Base-by-base conservation (phyloP, 768 basidiomycete genomes). In the Trametes cinnabarina region DNA sequence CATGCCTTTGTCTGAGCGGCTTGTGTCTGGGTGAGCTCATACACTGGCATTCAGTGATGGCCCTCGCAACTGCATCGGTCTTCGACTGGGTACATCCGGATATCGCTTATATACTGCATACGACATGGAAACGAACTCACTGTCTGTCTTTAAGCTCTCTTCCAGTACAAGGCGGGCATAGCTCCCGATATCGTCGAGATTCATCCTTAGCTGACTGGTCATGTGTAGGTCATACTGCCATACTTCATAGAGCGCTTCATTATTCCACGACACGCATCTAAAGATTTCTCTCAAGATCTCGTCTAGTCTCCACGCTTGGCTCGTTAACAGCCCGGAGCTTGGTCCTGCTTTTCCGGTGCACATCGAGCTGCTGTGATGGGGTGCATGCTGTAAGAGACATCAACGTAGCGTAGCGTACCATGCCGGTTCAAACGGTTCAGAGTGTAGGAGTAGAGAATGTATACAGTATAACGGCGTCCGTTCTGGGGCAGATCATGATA, bases 41-140 rank as follows among this genome's bases (percentile, higher is more conserved):
- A 50, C 61, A 15, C 56, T 64, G 37, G 55, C 66, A 4, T 71
- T 71, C 58, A 57, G 55, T 20, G 68, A 69, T 44, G 69, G 69
- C 2, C 65, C 68, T 0, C 22, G 68, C 8, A 64, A 57, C 43
- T 69, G 69, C 49, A 52, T 69, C 39, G 69, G 69, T 3, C 46
- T 56, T 25, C 62, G 63, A 2, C 52, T 67, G 17, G 68, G 60
- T 61, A 12, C 10, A 44, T 28, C 19, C 8, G 8, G 17, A 8
- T 1, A 17, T 25, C 11, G 28, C 2, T 3, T 19, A 46, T 20
- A 12, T 7, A 11, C 26, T 4, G 10, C 23, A 20, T 22, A n/a
- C 17, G 19, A 9, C 23, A n/a, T 17, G 12, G 46, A 46, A 22
- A 4, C n/a, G 37, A 6, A 15, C 14, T 30, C 14, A 11, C 4